A percentile compares a stretch with the other conserved stretches of the same genome.
Evolutionary conservation across 495 filamentous ascomycete species (phyloP).

Genomic region (Darksidea phi): DNA sequence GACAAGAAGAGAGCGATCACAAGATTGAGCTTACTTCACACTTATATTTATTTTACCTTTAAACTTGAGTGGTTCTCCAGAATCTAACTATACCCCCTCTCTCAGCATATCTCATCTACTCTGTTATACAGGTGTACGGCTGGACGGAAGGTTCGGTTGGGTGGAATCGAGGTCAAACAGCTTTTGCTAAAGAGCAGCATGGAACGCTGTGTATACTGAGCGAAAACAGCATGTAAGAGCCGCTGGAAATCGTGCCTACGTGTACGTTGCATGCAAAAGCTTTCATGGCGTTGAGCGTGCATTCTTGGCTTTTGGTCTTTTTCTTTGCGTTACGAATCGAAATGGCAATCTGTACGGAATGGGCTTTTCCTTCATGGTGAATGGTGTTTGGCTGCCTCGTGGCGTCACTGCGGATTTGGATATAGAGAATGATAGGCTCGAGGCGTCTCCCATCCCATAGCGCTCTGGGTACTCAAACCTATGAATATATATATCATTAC

Average conservation of each 20-base stretch:
- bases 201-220: slow-evolving; percentile 1
- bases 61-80: background rate
- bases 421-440: too few species aligned
- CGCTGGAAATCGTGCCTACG: background rate
- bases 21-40: slow-evolving; percentile 1
- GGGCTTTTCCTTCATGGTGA: too few species aligned
- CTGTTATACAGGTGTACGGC: background rate
- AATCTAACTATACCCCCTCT: slow-evolving; percentile 34
- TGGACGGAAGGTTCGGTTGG: background rate
- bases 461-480: too few species aligned
- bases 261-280: background rate
- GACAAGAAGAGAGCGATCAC: slow-evolving; percentile 14
- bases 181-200: background rate
- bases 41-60: background rate
- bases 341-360: too few species aligned
- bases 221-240: too few species aligned
- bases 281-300: slow-evolving; percentile 10
- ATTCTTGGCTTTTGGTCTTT: background rate
- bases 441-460: too few species aligned
- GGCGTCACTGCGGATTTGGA: too few species aligned
- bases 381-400: too few species aligned
- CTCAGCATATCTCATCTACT: slow-evolving; percentile 28
- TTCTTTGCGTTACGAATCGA: background rate
- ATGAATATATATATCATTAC: too few species aligned
- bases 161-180: background rate